A percentile compares a stretch with the other conserved stretches of the same genome.
Conservation (phyloP, 306 rosid species). For the Sindora glabra region DNA sequence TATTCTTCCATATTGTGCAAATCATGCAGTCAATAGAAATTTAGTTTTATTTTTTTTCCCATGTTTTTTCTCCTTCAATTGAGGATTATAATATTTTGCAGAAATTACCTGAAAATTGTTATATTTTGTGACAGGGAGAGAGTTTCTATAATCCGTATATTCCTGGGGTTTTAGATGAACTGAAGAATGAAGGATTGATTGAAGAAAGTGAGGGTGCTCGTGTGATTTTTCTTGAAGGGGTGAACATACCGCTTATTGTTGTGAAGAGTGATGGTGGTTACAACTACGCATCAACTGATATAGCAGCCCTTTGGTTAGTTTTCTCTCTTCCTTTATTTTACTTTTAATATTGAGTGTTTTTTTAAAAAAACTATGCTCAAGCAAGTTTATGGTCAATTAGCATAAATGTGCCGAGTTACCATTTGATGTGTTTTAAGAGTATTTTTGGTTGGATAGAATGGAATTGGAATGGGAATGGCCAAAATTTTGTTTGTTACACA, state of each 20-base stretch:
- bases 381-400: too few species aligned
- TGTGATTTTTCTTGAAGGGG: slow-evolving; percentile 59
- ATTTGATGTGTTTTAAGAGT: too few species aligned
- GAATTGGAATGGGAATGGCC: too few species aligned
- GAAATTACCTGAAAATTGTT: background rate
- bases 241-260: slow-evolving; percentile 73
- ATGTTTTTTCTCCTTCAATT: slow-evolving; percentile 5
- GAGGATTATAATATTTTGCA: background rate
- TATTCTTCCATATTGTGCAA: background rate
- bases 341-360: background rate
- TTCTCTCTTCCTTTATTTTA: background rate
- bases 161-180: slow-evolving; percentile 59
- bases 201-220: slow-evolving; percentile 86
- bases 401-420: too few species aligned
- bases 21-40: too few species aligned
- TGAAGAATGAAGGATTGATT: slow-evolving; percentile 55
- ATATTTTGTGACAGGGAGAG: slow-evolving; percentile 69
- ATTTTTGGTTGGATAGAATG: too few species aligned
- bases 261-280: slow-evolving; percentile 95
- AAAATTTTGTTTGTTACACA: too few species aligned
- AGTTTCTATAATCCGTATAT: slow-evolving; percentile 88
- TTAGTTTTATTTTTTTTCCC: too few species aligned
- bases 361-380: too few species aligned
- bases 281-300: slow-evolving; percentile 92
- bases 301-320: slow-evolving; percentile 75